A percentile compares a stretch with the other conserved stretches of the same genome.
phyloP scores from a whole-genome alignment of 2,329 filamentous ascomycete species.

The Arthrinium puccinioides region DNA sequence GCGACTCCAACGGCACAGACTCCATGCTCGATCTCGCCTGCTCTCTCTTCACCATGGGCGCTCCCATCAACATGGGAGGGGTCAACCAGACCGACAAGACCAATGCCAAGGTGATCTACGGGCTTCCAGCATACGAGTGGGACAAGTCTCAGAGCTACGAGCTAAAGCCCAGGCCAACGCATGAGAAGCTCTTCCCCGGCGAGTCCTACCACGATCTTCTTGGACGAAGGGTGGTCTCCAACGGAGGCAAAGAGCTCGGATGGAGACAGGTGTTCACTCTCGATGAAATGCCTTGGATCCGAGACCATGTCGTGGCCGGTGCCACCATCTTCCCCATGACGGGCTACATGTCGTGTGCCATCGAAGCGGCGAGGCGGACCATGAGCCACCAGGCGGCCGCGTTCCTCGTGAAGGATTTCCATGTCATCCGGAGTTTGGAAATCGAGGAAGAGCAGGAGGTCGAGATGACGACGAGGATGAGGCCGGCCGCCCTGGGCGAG shows the following conservation, averaged over 20 bases:
- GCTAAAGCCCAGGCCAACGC: conserved; percentile 3
- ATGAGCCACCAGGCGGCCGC: not conserved
- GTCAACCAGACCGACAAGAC: conserved; percentile 6
- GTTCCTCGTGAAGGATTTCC: conserved; percentile 8
- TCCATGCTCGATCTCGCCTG: conserved; percentile 3
- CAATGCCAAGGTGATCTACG: conserved; percentile 7
- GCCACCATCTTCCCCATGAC: conserved; percentile 9
- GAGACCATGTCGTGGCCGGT: conserved; percentile 32
- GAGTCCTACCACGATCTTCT: conserved; percentile 1
- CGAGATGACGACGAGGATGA: conserved; percentile 18
- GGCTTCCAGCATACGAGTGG: conserved; percentile 11
- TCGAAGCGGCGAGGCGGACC: conserved; percentile 6
- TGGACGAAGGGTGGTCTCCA: not conserved
- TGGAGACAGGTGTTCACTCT: not conserved
- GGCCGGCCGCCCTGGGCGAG: conserved; percentile 10
- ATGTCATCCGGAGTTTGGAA: conserved; percentile 12
- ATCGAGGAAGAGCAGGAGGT: conserved; percentile 19
- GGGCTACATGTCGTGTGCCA: conserved; percentile 8
- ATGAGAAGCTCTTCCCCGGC: conserved; percentile 1
- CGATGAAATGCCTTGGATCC: conserved; percentile 1
- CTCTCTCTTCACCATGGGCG: conserved; percentile 6
- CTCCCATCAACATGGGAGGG: conserved; percentile 2
- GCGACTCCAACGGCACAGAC: not conserved
- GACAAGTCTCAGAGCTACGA: conserved; percentile 5
- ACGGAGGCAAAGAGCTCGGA: not conserved